A percentile compares a stretch with the other conserved stretches of the same genome.
Conservation (phyloP, 2,329 filamentous ascomycete genomes). For the Ophiostoma perfectum region DNA sequence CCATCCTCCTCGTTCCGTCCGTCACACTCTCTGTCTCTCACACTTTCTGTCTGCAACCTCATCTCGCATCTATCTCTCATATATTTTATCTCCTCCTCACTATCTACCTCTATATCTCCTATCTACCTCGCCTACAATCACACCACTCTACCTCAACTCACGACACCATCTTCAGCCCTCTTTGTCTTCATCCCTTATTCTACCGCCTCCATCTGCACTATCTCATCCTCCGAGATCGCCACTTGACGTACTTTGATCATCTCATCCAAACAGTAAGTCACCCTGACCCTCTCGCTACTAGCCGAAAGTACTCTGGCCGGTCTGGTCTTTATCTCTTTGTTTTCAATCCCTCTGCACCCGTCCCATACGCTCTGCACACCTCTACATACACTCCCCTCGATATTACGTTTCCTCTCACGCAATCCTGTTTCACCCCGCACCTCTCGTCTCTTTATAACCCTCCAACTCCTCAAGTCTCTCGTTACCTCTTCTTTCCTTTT, state of each 20-base stretch:
- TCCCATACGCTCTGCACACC: too few species aligned
- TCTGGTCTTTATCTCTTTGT: too few species aligned
- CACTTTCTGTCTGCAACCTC: neutral
- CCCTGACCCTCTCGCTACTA: neutral
- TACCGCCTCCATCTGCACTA: neutral
- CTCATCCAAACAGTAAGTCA: neutral
- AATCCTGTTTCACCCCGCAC: too few species aligned
- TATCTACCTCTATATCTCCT: neutral
- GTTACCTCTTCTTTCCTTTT: neutral
- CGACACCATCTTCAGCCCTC: too few species aligned
- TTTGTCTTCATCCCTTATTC: too few species aligned
- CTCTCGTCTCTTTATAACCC: neutral
- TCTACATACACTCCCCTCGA: too few species aligned
- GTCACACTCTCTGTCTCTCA: neutral
- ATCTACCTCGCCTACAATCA: neutral
- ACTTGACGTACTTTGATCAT: neutral
- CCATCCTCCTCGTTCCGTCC: neutral
- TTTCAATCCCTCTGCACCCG: too few species aligned
- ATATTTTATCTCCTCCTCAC: neutral
- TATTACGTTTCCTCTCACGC: too few species aligned
- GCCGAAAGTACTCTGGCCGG: neutral
- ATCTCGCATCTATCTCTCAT: neutral
- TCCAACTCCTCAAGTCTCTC: neutral
- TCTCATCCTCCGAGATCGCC: neutral
- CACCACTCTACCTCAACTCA: too few species aligned